A percentile compares a stretch with the other conserved stretches of the same genome.
These are phyloP conservation scores for Zymoseptoria tritici DNA, from an alignment of 2,329 filamentous ascomycete species.

Conservation along the genomic window DNA sequence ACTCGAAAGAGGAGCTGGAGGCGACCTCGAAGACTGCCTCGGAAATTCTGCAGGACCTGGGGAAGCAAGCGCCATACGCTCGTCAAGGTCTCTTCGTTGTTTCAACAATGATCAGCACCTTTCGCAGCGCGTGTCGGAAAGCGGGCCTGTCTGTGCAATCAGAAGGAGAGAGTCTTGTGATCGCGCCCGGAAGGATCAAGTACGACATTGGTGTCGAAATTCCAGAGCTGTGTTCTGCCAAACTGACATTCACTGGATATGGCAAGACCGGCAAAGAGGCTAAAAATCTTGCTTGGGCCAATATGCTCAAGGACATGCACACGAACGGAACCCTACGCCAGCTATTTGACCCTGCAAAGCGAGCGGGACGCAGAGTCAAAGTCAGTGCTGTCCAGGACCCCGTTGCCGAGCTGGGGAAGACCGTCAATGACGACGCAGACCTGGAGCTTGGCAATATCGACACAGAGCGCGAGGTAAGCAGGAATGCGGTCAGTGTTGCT, in stretches of 20 bases:
- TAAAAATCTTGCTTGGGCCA: conserved; percentile 15
- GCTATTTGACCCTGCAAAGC: conserved; percentile 4
- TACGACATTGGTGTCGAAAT: neutral
- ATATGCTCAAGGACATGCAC: conserved; percentile 13
- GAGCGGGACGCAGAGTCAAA: neutral
- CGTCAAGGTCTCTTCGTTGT: neutral
- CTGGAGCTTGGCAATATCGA: too few species aligned
- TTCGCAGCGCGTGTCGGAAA: conserved; percentile 4
- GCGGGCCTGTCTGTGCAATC: conserved; percentile 5
- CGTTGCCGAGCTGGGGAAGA: neutral
- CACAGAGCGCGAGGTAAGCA: too few species aligned
- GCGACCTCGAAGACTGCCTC: neutral
- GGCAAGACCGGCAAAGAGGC: conserved; percentile 8
- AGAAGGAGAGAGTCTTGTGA: neutral
- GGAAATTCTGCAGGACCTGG: neutral
- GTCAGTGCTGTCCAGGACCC: neutral
- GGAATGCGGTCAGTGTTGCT: neutral
- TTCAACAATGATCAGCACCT: neutral
- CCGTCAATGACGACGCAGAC: neutral
- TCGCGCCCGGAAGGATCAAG: neutral
- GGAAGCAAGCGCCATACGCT: neutral
- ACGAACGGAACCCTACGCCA: conserved; percentile 7
- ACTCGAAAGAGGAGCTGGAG: neutral
- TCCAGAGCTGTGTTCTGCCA: neutral
- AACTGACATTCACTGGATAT: conserved; percentile 2